phyloP scores from a whole-genome alignment of 2,329 filamentous ascomycete genomes.

The Exophiala aquamarina region DNA sequence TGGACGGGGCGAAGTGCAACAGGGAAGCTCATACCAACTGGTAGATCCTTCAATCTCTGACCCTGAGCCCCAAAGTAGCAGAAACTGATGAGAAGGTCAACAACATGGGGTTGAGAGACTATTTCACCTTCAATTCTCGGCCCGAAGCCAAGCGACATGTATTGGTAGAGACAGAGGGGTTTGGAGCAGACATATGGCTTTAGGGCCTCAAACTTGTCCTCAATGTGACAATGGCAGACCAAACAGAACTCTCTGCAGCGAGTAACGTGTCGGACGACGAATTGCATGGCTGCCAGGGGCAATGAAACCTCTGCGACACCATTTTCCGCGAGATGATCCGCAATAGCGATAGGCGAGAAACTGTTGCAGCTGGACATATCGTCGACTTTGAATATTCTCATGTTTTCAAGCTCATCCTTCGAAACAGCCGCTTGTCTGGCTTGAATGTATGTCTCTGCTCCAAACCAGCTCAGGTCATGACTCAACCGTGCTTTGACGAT shows the following conservation, averaged over 20 bases:
- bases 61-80: slow-evolving; percentile 63
- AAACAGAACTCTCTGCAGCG: slow-evolving; percentile 85
- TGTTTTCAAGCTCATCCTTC: slow-evolving; percentile 5
- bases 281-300: slow-evolving; percentile 67
- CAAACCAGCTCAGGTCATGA: slow-evolving; percentile 62
- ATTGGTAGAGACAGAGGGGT: slow-evolving; percentile 80
- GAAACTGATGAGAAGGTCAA: slow-evolving; percentile 81
- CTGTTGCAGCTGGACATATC: slow-evolving; percentile 14
- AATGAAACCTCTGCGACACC: slow-evolving; percentile 45
- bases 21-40: slow-evolving; percentile 55
- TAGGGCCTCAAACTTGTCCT: slow-evolving; percentile 57
- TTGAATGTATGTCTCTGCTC: slow-evolving; percentile 61
- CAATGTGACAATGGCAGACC: slow-evolving; percentile 72
- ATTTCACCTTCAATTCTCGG: slow-evolving; percentile 85
- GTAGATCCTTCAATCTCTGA: slow-evolving; percentile 51
- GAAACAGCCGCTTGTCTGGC: slow-evolving; percentile 39
- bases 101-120: slow-evolving; percentile 72
- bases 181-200: slow-evolving; percentile 71
- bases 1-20: slow-evolving; percentile 42
- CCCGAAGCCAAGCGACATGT: slow-evolving; percentile 81
- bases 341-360: slow-evolving; percentile 47
- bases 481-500: slow-evolving; percentile 61
- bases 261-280: slow-evolving; percentile 72
- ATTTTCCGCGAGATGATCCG: slow-evolving; percentile 50
- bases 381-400: slow-evolving; percentile 16